A percentile compares a stretch with the other conserved stretches of the same genome.
Conservation (phyloP, 2,329 filamentous ascomycete genomes). For the Zymoseptoria crescenta region DNA sequence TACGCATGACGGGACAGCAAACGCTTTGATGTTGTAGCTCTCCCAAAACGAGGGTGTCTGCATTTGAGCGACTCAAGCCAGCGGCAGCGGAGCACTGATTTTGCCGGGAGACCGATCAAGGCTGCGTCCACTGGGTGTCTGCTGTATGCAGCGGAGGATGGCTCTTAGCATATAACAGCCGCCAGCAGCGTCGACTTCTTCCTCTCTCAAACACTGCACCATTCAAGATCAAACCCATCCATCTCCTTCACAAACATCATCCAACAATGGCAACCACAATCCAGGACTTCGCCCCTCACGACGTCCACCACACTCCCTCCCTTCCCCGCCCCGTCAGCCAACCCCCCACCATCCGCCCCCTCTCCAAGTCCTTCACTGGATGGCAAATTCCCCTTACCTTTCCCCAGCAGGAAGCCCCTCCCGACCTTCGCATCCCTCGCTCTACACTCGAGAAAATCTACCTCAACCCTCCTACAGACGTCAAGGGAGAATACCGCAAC, state of each 20-base stretch:
- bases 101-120: too few species aligned
- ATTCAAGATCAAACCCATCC: neutral
- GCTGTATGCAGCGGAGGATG: too few species aligned
- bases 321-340: neutral
- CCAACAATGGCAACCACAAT: neutral
- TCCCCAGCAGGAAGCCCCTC: neutral
- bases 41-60: too few species aligned
- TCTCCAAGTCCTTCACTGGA: neutral
- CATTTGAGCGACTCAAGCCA: too few species aligned
- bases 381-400: neutral
- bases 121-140: too few species aligned
- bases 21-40: too few species aligned
- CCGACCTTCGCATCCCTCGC: slow-evolving; percentile 1
- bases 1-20: too few species aligned
- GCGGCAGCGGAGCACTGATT: too few species aligned
- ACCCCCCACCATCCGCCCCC: neutral
- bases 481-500: slow-evolving; percentile 4
- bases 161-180: too few species aligned
- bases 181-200: too few species aligned
- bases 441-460: slow-evolving; percentile 7
- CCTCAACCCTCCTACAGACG: slow-evolving; percentile 6
- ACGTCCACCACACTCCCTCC: neutral
- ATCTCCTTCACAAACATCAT: neutral
- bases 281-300: neutral
- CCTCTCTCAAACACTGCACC: too few species aligned